Conservation (phyloP, 1,284 basidiomycete genomes). For the Leccinum laetum region DNA sequence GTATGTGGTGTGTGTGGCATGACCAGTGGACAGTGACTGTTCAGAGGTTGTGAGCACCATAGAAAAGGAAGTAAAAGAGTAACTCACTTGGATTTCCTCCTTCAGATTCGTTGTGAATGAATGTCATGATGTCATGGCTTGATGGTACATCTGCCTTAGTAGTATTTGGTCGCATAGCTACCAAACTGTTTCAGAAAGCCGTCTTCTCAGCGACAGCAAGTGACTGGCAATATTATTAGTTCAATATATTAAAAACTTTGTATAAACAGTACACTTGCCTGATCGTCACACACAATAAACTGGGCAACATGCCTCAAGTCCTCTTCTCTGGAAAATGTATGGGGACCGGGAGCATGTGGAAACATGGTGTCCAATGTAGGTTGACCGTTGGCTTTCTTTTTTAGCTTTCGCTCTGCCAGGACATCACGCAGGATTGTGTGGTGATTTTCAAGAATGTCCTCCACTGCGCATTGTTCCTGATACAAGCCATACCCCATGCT, state of each 20-base stretch:
- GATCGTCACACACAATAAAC: background rate
- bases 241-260: background rate
- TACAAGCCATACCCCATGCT: background rate
- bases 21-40: background rate
- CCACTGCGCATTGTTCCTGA: background rate
- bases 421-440: background rate
- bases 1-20: no score
- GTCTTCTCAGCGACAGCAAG: background rate
- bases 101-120: background rate
- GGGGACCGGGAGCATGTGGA: background rate
- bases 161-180: no score
- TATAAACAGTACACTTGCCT: background rate
- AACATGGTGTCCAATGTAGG: background rate
- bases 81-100: background rate
- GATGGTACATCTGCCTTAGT: background rate
- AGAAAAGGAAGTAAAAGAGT: background rate
- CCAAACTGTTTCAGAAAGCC: background rate
- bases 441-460: background rate
- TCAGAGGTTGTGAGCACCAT: background rate
- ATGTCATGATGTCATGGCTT: background rate
- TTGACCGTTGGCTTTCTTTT: background rate
- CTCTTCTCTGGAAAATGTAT: background rate
- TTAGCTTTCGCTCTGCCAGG: background rate
- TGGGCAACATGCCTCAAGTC: background rate
- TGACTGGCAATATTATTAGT: background rate